phyloP scores from a whole-genome alignment of 2,329 filamentous ascomycete genomes.

The Scleromitrula shiraiana region DNA sequence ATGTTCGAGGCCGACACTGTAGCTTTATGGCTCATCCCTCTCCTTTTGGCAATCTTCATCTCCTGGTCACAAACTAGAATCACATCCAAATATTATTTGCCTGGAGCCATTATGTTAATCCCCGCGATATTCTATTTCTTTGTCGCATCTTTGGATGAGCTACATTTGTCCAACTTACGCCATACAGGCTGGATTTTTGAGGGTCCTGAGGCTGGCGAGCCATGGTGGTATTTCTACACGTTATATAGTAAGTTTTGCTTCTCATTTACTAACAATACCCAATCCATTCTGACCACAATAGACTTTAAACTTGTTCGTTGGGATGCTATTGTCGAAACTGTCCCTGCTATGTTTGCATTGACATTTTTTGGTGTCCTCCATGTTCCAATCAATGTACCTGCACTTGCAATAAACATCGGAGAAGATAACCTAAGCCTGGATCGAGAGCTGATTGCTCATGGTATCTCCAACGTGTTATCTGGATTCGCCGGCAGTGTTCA shows the following conservation, averaged over 20 bases:
- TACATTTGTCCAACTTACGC: conserved; percentile 61
- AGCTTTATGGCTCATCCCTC: conserved; percentile 73
- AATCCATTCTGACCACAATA: conserved; percentile 30
- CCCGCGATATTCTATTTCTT: conserved; percentile 72
- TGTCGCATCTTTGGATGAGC: conserved; percentile 58
- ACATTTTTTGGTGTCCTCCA: conserved; percentile 97
- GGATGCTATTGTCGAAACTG: conserved; percentile 71
- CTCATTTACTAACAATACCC: conserved; percentile 14
- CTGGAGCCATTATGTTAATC: conserved; percentile 75
- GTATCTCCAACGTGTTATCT: conserved; percentile 85
- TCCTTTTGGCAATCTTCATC: conserved; percentile 67
- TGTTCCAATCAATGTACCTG: conserved; percentile 96
- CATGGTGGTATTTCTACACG: conserved; percentile 97
- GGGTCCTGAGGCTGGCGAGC: conserved; percentile 73
- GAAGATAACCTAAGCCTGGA: conserved; percentile 92
- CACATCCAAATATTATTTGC: conserved; percentile 77
- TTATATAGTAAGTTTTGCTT: conserved; percentile 63
- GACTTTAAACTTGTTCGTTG: conserved; percentile 77
- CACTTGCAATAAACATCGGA: conserved; percentile 78
- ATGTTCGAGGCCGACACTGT: conserved; percentile 68
- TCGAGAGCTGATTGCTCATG: conserved; percentile 84
- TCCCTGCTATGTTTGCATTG: conserved; percentile 92
- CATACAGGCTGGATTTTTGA: conserved; percentile 84
- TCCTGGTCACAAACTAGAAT: conserved; percentile 69
- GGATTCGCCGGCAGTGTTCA: conserved; percentile 82